Evolutionary conservation across 495 filamentous ascomycete species (phyloP).

Genomic region (Aspergillus hancockii): DNA sequence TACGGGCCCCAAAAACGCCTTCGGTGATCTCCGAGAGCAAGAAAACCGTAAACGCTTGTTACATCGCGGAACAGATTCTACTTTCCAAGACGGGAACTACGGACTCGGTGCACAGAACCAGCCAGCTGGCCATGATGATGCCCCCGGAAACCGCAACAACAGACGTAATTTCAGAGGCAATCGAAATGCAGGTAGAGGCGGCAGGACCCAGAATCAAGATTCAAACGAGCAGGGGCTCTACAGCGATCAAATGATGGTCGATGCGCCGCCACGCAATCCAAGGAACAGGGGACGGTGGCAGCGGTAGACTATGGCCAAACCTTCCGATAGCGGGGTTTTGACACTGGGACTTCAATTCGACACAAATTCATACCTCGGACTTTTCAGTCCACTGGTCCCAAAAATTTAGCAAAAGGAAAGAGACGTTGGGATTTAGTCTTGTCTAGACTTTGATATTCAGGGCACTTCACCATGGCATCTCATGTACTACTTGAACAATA

Average conservation of each 20-base stretch:
- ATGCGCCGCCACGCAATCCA: constrained; percentile 31
- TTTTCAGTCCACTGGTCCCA: background rate
- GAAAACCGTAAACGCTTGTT: constrained; percentile 45
- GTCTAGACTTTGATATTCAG: background rate
- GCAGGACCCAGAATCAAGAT: constrained; percentile 14
- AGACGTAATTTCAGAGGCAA: constrained; percentile 15
- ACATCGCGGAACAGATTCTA: constrained; percentile 45
- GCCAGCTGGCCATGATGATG: constrained; percentile 2
- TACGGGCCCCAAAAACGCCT: constrained; percentile 29
- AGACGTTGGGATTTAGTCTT: background rate
- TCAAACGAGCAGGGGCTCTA: constrained; percentile 32
- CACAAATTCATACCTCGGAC: background rate
- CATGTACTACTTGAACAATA: background rate
- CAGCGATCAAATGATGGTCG: constrained; percentile 48
- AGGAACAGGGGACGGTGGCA: constrained; percentile 25
- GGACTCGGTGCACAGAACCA: constrained; percentile 53
- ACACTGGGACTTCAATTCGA: background rate
- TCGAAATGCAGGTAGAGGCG: constrained; percentile 10
- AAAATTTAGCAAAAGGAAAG: background rate
- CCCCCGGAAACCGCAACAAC: constrained; percentile 12
- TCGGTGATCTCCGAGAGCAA: constrained; percentile 47
- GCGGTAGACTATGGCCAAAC: constrained; percentile 19
- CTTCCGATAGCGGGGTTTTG: constrained; percentile 1
- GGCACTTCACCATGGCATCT: background rate
- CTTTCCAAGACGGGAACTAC: constrained; percentile 60